Evolutionary conservation across 1,284 basidiomycete species (phyloP), one percentile per base, ranked within the genome.

Genomic region (Wallemia hederae): DNA sequence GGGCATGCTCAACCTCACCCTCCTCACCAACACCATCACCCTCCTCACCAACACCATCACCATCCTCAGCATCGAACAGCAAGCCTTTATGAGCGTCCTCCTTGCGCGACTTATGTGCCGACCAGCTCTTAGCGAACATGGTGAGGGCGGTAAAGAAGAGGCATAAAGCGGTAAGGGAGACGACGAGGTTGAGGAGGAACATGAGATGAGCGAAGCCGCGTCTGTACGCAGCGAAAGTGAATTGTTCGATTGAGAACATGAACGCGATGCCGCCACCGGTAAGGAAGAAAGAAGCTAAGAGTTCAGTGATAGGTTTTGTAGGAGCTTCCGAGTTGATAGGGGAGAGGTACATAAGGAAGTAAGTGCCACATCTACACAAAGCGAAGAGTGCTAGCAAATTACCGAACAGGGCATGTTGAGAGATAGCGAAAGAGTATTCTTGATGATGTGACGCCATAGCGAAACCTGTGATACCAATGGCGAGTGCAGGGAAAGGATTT

Each of bases 371-470:
- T 55, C 88, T 78, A 62, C 89, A 71, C 17, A 83, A 72, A 1
- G 82, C 76, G 69, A 86, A 91, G 1, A 76, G 82, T 26, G 82
- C 76, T n/a, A 97, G 79, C n/a, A 92, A 76, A 70, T 80, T 79
- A 58, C 91, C 91, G 91, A 92, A 97, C 0, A 97, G 75, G 59
- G 76, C 72, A 70, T 97, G 92, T 77, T 82, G 67, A 66, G 66
- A 68, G 31, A 66, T 58, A 62, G 25, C 14, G 11, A 57, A 55
- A 34, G 49, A 15, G 71, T 94, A 96, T 24, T 80, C 78, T 71
- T 97, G 91, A 64, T 80, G 79, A 70, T 97, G 91, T 0, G 88
- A 87, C n/a, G 85, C 80, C 92, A 97, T 97, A 1, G 88, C 91
- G 2, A 85, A 77, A 29, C 92, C 91, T 1, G 91, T 94, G 34